Base-by-base conservation (phyloP, 2,329 filamentous ascomycete genomes). In the Calonectria pseudoturangicola region DNA sequence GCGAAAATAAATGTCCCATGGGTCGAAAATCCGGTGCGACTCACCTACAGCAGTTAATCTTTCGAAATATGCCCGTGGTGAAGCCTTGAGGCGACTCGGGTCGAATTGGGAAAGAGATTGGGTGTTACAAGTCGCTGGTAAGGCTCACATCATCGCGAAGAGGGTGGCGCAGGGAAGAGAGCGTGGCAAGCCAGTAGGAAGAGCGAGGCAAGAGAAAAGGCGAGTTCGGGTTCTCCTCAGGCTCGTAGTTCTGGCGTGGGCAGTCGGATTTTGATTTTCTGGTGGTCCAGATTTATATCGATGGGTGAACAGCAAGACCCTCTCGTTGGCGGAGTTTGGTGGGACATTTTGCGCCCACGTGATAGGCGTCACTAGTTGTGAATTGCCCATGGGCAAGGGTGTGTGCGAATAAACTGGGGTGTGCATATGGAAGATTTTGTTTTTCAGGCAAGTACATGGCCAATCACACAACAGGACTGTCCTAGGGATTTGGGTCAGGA, bases 331-430 rank as follows among this genome's bases (percentile, higher is more conserved):
- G 75, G 72, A 80, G 74, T 80, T 81, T 84, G 80, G 83, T 84
- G 83, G 83, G 83, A 84, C 80, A 83, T 78, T 81, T 81, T 83
- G 81, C 81, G 79, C 80, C 83, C 84, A 85, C 84, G 84, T 85
- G 84, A 85, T 84, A 83, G 81, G 80, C 72, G 45, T 36, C 33
- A 36, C 33, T 36, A 36, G 10, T 13, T 36, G 33, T 36, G 33
- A 36, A 36, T 36, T 36, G 33, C 33, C 10, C 12, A 36, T 36
- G 33, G 10, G 10, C 10, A 10, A 36, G 10, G 33, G 33, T 12
- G 33, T 36, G 33, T 10, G 33, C 10, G 7, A 12, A 36, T 36
- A 36, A 36, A 36, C 4, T 9, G 10, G 33, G 33, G 33, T 36
- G 33, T 36, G 7, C 33, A 10, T 36, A 36, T 36, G 8, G 3